Evolutionary conservation across 2,329 filamentous ascomycete genomes (phyloP), one percentile per base, ranked within the genome.

Genomic region (Sclerotinia subarctica): DNA sequence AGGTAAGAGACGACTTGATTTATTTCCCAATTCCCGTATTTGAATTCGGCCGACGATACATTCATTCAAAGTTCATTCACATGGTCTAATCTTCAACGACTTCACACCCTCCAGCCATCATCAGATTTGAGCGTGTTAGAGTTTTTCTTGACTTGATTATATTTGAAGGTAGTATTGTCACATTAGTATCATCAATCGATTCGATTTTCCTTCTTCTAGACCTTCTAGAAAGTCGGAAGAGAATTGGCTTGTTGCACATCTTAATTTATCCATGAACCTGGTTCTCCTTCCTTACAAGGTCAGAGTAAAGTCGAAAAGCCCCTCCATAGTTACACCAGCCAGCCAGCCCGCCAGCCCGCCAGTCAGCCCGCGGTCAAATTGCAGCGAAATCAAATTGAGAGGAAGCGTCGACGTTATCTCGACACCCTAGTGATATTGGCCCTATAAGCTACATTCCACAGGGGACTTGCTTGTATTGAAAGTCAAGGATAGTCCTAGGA

Each of bases 401-500:
- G 59, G 66, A 70, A 49, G 52, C 49, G 68, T 64, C 57, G 26
- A 60, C 65, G 58, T 64, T 35, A 64, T 68, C 51, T 56, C 65
- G 52, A 66, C 64, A 73, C 68, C 70, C 68, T 73, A 56, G 72
- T 70, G 69, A 66, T 63, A 60, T 68, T 72, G 70, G 70, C 72
- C 68, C 69, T 71, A 70, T 64, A 52, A 73, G 67, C 19, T 58
- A 73, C 69, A 73, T 71, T 68, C 58, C 70, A 66, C 74, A 75
- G 73, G 72, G 74, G 56, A 67, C 69, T 72, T 73, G 74, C 75
- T 70, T 73, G 75, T 70, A 53, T 60, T 47, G 67, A 65, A 66
- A 53, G 67, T 68, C 73, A 74, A 76, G 75, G 73, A 74, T 73
- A 69, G 60, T 69, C 74, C 72, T 60, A 71, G 74, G 56, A 74